Base-by-base conservation (phyloP, 257 asterid species). In the Craterostigma plantagineum region DNA sequence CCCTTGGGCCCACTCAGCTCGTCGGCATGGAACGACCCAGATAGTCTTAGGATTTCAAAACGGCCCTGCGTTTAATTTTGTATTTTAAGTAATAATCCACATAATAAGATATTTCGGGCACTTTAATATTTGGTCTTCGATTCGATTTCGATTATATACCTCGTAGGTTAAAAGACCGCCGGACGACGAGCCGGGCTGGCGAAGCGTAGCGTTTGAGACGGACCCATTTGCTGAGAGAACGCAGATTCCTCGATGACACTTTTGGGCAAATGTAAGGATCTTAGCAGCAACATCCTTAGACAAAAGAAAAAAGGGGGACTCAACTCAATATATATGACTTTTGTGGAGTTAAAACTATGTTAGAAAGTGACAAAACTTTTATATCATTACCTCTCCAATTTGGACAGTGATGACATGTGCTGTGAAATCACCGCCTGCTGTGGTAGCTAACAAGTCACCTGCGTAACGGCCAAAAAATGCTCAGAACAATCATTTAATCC, bases 101-200 rank as follows among this genome's bases (percentile, higher is more conserved):
- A 11, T 46, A 38, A 7, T 38, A 41, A 7, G 45, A 7, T 10
- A 41, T 11, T 3, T 41, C 12, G 18, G 10, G 0, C 6, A 4
- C 16, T 3, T 0, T 10, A 16, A 23, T 8, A 40, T n/a, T 38
- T 8, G 10, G 16, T 0, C 7, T 4, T 5, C 48, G 49, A 17
- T 10, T 5, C 56, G 43, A 57, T 43, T 54, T 71, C n/a, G n/a
- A n/a, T n/a, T n/a, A 57, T 44, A 55, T 71, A 50, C 98, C 98
- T 87, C 98, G 34, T 79, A 87, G 9, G 95, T 74, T 59, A 82
- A 67, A 11, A 74, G 53, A 27, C 95, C 95, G 1, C 95, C 95
- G 12, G 93, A 76, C n/a, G n/a, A n/a, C 10, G 84, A 65, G 56
- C 93, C 90, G 0, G 98, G 93, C 71, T 87, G 98, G 48, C 95